Evolutionary conservation across 768 basidiomycete species (phyloP), one percentile per base, ranked within the genome.

Genomic region (Filobasidium wieringae): DNA sequence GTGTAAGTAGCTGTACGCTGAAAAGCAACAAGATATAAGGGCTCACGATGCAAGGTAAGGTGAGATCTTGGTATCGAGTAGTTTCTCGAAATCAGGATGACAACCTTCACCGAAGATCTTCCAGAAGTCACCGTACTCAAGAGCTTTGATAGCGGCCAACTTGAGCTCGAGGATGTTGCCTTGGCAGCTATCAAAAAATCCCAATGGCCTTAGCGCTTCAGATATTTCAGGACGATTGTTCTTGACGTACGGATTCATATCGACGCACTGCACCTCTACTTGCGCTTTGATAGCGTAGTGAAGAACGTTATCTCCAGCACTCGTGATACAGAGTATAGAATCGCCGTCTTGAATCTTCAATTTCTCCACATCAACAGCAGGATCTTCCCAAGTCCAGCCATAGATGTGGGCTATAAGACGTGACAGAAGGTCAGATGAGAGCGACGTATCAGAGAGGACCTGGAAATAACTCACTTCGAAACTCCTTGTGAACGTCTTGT

Each of bases 141-240:
- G 76, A 0, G 77, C 74, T 58, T 80, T 77, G 55, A 84, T 77
- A 0, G 81, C 79, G 2, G 86, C 86, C 1, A 87, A 79, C 72
- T 87, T 88, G 32, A 88, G 78, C 72, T 88, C 86, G 29, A 87
- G 76, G 9, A 88, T 78, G 69, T 87, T 86, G 2, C 83, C 83
- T 78, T 86, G 85, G 64, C 82, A 80, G 19, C 63, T 59, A 63
- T 63, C 15, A 9, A 9, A 22, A 9, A 9, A 47, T n/a, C 43
- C 22, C 15, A 47, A 22, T 47, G 12, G 12, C 26, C 12, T 7
- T 14, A n/a, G 50, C 31, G 31, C 29, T 31, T 51, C 24, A 14
- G n/a, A 51, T 26, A n/a, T 31, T n/a, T 12, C 19, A 22, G 12
- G 43, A 39, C n/a, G 43, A 22, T 47, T n/a, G 43, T n/a, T 7